A percentile compares a stretch with the other conserved stretches of the same genome.
phyloP scores from a whole-genome alignment of 176 grass and related monocot species.

The Cymbopogon citratus region DNA sequence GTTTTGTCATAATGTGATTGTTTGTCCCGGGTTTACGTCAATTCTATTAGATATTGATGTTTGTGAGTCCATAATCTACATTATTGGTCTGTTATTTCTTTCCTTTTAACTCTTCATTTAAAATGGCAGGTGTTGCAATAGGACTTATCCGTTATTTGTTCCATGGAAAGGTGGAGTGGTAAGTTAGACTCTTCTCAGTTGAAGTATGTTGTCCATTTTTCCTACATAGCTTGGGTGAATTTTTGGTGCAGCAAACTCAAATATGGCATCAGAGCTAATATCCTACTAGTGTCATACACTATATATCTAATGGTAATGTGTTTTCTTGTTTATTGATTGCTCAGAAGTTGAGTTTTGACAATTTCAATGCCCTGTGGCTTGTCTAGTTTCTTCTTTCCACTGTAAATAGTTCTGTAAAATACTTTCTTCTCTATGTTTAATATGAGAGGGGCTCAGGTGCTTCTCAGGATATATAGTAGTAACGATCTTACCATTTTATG shows the following conservation, averaged over 20 bases:
- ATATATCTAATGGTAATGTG: neutral
- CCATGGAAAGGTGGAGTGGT: slow-evolving; percentile 98
- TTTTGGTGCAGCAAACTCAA: neutral
- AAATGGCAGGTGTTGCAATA: slow-evolving; percentile 77
- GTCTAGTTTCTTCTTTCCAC: neutral
- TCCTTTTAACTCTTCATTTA: slow-evolving; percentile 23
- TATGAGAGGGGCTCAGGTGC: neutral
- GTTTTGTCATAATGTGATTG: neutral
- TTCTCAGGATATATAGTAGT: neutral
- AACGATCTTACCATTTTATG: neutral
- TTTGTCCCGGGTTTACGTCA: neutral
- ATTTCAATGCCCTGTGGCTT: neutral
- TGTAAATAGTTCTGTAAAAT: neutral
- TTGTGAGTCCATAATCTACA: neutral
- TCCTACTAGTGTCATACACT: neutral
- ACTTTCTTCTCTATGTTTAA: neutral
- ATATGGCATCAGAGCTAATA: neutral
- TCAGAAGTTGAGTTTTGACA: neutral
- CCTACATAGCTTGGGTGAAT: neutral
- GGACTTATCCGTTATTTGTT: slow-evolving; percentile 79
- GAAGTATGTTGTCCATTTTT: neutral
- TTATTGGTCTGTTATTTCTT: neutral
- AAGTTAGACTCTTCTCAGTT: slow-evolving; percentile 47
- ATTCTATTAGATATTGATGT: neutral
- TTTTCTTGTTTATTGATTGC: neutral